A percentile compares a stretch with the other conserved stretches of the same genome.
Evolutionary conservation across 371 early-diverging fungal species (phyloP).

Genomic region (Mucor sp.): DNA sequence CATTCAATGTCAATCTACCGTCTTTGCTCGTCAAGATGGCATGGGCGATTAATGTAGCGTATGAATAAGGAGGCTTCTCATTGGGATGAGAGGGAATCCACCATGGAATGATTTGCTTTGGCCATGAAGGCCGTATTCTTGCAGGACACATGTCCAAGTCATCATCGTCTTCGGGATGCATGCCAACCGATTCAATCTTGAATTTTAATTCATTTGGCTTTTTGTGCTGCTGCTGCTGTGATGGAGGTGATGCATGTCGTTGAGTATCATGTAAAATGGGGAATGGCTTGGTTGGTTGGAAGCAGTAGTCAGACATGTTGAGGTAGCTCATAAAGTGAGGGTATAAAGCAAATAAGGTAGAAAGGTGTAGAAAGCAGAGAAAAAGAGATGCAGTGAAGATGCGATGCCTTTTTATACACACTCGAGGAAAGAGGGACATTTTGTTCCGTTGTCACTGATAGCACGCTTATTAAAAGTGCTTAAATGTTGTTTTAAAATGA

Average conservation of each 20-base stretch:
- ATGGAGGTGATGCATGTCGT: neutral
- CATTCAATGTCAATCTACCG: conserved; percentile 78
- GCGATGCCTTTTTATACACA: neutral
- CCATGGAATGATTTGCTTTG: conserved; percentile 29
- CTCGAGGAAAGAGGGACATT: neutral
- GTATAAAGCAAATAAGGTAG: neutral
- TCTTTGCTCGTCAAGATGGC: conserved; percentile 77
- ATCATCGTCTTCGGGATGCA: conserved; percentile 19
- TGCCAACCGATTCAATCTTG: conserved; percentile 22
- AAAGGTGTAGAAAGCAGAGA: neutral
- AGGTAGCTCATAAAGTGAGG: neutral
- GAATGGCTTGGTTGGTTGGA: neutral
- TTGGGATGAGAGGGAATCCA: conserved; percentile 21
- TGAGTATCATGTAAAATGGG: neutral
- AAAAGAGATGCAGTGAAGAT: neutral
- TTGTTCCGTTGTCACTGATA: neutral
- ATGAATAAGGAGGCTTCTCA: conserved; percentile 83
- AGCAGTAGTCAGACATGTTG: neutral
- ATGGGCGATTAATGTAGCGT: conserved; percentile 85
- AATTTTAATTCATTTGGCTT: conserved; percentile 15
- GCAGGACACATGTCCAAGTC: conserved; percentile 25
- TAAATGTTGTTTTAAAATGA: neutral
- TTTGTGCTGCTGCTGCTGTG: conserved; percentile 16
- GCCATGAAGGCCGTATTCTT: conserved; percentile 21
- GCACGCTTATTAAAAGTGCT: neutral